A percentile compares a stretch with the other conserved stretches of the same genome.
These are phyloP conservation scores for Theobroma grandiflorum DNA, from an alignment of 441 rosid species.

Conservation along the genomic window DNA sequence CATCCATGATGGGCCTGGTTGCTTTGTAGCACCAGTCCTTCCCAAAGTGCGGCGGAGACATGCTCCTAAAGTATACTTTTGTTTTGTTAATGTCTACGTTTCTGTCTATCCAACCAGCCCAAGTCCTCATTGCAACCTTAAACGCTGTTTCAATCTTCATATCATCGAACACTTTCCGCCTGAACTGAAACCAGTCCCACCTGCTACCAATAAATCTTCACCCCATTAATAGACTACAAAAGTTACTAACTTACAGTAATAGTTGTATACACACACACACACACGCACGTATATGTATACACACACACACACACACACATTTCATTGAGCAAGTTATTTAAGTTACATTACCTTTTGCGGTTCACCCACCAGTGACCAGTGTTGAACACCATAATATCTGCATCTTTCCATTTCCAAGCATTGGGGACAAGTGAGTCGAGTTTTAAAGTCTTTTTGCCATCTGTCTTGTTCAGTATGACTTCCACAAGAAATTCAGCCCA, in stretches of 20 bases:
- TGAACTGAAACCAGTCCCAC: slow-evolving; percentile 50
- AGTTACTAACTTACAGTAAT: no score
- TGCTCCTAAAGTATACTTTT: slow-evolving; percentile 41
- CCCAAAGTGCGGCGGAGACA: slow-evolving; percentile 49
- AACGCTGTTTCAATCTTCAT: slow-evolving; percentile 45
- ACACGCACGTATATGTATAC: no score
- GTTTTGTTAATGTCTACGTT: slow-evolving; percentile 35
- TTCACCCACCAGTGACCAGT: slow-evolving; percentile 58
- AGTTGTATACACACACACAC: no score
- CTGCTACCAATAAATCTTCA: slow-evolving; percentile 33
- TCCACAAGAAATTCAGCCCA: slow-evolving; percentile 53
- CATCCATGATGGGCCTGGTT: slow-evolving; percentile 38
- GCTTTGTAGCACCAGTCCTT: slow-evolving; percentile 35
- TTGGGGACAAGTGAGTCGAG: slow-evolving; percentile 37
- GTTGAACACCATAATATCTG: slow-evolving; percentile 52
- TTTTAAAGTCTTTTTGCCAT: slow-evolving; percentile 34
- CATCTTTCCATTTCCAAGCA: slow-evolving; percentile 44
- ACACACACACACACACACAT: no score
- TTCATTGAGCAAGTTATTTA: no score
- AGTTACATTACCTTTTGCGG: slow-evolving; percentile 15
- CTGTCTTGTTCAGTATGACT: slow-evolving; percentile 29
- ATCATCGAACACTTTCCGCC: slow-evolving; percentile 35
- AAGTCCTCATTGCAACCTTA: slow-evolving; percentile 42
- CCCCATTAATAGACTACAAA: neutral
- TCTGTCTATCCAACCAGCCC: slow-evolving; percentile 45